These are phyloP conservation scores for Ogataea minuta DNA, from an alignment of 805 yeast genomes.

Conservation along the genomic window DNA sequence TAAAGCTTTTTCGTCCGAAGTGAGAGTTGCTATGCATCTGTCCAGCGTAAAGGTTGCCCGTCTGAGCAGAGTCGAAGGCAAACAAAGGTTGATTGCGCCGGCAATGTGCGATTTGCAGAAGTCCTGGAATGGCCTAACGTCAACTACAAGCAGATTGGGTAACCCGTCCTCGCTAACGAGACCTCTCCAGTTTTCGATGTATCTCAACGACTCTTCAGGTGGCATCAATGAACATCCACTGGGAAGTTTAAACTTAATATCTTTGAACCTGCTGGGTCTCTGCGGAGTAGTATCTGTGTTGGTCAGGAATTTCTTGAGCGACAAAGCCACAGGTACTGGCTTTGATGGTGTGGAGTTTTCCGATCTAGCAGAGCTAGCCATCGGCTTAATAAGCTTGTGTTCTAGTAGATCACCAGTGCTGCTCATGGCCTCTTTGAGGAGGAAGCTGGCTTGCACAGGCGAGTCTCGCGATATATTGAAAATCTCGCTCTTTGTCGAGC, in stretches of 20 bases:
- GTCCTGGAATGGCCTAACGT: constrained; percentile 79
- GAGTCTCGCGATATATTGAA: constrained; percentile 4
- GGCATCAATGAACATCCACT: constrained; percentile 22
- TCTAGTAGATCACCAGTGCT: constrained; percentile 5
- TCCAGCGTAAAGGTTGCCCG: constrained; percentile 68
- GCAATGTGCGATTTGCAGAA: constrained; percentile 56
- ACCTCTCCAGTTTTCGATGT: constrained; percentile 18
- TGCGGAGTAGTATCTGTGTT: constrained; percentile 16
- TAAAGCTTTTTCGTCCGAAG: constrained; percentile 46
- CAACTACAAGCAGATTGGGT: constrained; percentile 51
- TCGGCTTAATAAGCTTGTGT: not conserved
- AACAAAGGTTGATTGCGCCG: constrained; percentile 70
- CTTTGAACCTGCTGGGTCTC: constrained; percentile 25
- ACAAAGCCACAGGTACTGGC: constrained; percentile 3
- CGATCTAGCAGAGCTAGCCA: not conserved
- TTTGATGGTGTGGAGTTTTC: constrained; percentile 1
- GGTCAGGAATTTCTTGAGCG: constrained; percentile 17
- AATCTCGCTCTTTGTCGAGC: constrained; percentile 22
- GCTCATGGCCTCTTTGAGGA: constrained; percentile 3
- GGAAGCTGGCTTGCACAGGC: constrained; percentile 9
- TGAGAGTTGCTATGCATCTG: constrained; percentile 60
- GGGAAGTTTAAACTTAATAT: constrained; percentile 23
- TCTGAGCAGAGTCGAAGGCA: constrained; percentile 85
- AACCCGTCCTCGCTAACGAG: constrained; percentile 27
- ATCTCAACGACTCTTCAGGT: constrained; percentile 17